Evolutionary conservation across 306 rosid species (phyloP), one percentile per base, ranked within the genome.

Genomic region (Trifolium dubium): DNA sequence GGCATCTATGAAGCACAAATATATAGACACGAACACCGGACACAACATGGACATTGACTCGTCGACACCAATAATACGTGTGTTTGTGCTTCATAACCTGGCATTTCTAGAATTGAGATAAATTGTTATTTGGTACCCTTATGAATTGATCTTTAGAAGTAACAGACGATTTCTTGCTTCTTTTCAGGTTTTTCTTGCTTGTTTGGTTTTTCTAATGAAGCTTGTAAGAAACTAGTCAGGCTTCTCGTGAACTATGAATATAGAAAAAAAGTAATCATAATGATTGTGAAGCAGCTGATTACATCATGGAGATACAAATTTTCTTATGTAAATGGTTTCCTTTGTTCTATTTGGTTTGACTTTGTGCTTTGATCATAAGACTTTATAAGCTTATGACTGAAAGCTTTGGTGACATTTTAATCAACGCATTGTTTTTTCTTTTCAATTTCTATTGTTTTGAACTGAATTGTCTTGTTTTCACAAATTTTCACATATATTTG

Each of bases 161-260:
- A 31, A 23, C 47, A 68, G 29, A 76, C 49, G 18, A 67, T 13
- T 35, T n/a, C 44, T 64, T 64, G 72, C 9, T 51, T 64, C n/a
- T 64, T 74, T 79, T 47, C 85, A 86, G 87, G 91, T 61, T 85
- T 86, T 77, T 83, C 82, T 74, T 68, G 84, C 71, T 43, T 80
- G 80, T 83, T 82, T 81, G 85, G 73, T 83, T 85, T 85, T 79
- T 69, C 49, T 43, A 64, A 77, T 75, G 87, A 76, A 81, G 88
- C 89, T 74, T 68, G 89, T 73, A 88, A 86, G 83, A 86, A 84
- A 83, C 39, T 47, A 41, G 50, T 69, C 83, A 29, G 65, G 87
- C 86, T 81, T 85, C 82, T 37, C 64, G 19, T 43, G 67, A 81
- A 64, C 71, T 80, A 72, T 75, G 56, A 32, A 79, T 64, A 71